Conservation (phyloP, 192 early-diverging fungal genomes). For the Phlyctochytrium planicorne region DNA sequence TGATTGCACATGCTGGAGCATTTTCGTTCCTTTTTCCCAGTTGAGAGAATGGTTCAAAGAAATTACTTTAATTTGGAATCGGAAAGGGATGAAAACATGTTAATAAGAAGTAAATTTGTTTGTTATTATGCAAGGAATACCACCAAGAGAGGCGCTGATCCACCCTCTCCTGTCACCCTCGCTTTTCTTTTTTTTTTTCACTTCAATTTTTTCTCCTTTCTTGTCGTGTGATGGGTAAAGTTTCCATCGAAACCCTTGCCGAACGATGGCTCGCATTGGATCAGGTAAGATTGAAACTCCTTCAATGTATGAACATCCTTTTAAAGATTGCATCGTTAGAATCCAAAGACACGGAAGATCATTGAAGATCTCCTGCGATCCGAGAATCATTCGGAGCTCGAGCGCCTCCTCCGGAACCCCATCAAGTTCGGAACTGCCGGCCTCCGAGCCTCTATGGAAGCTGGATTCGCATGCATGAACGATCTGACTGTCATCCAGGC, state of each 20-base stretch:
- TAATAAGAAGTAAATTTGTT: no score
- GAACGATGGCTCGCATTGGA: slow-evolving; percentile 18
- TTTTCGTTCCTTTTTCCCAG: no score
- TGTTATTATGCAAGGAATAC: no score
- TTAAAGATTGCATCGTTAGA: slow-evolving; percentile 41
- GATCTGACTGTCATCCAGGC: slow-evolving; percentile 91
- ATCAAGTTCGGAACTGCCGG: slow-evolving; percentile 90
- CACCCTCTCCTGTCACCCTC: no score
- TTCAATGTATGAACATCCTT: neutral
- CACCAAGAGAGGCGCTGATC: no score
- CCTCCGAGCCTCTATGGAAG: slow-evolving; percentile 88
- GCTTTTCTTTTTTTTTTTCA: no score
- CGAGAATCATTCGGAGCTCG: slow-evolving; percentile 50
- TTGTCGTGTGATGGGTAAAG: no score
- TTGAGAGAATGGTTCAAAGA: no score
- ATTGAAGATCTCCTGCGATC: slow-evolving; percentile 50
- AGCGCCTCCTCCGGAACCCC: slow-evolving; percentile 53
- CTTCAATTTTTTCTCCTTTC: no score
- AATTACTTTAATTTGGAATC: no score
- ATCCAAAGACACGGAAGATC: slow-evolving; percentile 59
- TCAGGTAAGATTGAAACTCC: neutral
- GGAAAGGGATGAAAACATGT: no score
- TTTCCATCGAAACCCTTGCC: slow-evolving; percentile 7
- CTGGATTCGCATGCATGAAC: slow-evolving; percentile 93
- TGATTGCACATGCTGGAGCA: no score